Conservation (phyloP, 108 stramenopile species). For the Nitzschia palea region DNA sequence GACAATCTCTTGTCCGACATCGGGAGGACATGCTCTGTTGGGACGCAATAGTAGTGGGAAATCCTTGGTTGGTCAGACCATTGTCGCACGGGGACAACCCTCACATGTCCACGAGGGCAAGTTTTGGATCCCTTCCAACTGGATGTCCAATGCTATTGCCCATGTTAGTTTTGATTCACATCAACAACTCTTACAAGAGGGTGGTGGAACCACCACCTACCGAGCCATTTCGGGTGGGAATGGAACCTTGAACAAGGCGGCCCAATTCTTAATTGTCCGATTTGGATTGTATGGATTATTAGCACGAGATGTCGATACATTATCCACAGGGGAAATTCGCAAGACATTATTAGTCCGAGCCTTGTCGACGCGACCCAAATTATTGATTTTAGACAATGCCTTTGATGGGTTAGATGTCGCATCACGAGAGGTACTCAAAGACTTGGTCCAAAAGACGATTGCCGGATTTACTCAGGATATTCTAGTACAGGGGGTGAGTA, state of each 20-base stretch:
- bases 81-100: neutral
- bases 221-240: constrained; percentile 38
- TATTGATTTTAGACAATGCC: constrained; percentile 79
- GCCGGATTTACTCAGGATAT: constrained; percentile 70
- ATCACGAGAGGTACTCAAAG: constrained; percentile 45
- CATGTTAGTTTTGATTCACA: constrained; percentile 81
- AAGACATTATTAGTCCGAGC: constrained; percentile 72
- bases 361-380: constrained; percentile 45
- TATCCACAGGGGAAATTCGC: constrained; percentile 81
- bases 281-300: constrained; percentile 72
- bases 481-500: constrained; percentile 65
- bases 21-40: constrained; percentile 56
- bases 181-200: constrained; percentile 38
- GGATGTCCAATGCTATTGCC: constrained; percentile 20
- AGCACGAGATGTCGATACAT: constrained; percentile 49
- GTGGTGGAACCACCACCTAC: constrained; percentile 34
- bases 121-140: neutral
- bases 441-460: constrained; percentile 58
- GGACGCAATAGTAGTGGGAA: constrained; percentile 57
- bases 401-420: constrained; percentile 80
- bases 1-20: constrained; percentile 13
- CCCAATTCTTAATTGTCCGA: constrained; percentile 66
- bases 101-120: constrained; percentile 3
- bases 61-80: constrained; percentile 32
- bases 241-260: constrained; percentile 62